phyloP scores from a whole-genome alignment of 805 yeast genomes.

The Yamadazyma philogaea region DNA sequence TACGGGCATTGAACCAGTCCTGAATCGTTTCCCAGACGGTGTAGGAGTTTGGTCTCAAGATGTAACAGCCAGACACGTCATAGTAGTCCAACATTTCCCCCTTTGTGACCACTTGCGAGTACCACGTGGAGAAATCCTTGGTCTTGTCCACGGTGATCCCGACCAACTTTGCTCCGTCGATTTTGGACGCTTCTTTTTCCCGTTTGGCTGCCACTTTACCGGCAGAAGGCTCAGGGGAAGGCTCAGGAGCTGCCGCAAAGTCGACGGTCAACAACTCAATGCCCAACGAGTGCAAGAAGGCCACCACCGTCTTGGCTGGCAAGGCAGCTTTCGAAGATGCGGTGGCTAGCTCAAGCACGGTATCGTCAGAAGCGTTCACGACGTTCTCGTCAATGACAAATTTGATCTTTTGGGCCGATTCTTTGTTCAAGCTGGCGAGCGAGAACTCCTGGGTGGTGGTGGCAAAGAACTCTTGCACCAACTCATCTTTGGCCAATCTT shows the following conservation, averaged over 20 bases:
- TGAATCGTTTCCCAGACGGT: constrained; percentile 94
- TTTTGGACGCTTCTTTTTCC: constrained; percentile 47
- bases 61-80: constrained; percentile 98
- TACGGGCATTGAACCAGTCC: constrained; percentile 73
- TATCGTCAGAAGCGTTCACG: constrained; percentile 28
- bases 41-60: constrained; percentile 93
- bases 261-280: constrained; percentile 56
- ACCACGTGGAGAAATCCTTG: constrained; percentile 94
- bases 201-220: constrained; percentile 30
- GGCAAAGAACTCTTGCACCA: constrained; percentile 61
- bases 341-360: constrained; percentile 46
- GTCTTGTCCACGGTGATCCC: constrained; percentile 95
- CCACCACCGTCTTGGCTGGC: constrained; percentile 44
- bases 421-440: constrained; percentile 46
- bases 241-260: constrained; percentile 42
- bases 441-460: constrained; percentile 60
- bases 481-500: constrained; percentile 80
- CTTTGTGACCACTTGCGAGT: constrained; percentile 91
- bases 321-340: constrained; percentile 51
- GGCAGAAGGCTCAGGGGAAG: constrained; percentile 21
- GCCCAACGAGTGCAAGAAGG: constrained; percentile 47
- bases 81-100: constrained; percentile 99
- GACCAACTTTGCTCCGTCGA: constrained; percentile 85
- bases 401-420: constrained; percentile 54
- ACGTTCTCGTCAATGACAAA: constrained; percentile 56